These are phyloP conservation scores for Dendrostoma leiphaemia DNA, from an alignment of 2,329 filamentous ascomycete genomes.

Conservation along the genomic window DNA sequence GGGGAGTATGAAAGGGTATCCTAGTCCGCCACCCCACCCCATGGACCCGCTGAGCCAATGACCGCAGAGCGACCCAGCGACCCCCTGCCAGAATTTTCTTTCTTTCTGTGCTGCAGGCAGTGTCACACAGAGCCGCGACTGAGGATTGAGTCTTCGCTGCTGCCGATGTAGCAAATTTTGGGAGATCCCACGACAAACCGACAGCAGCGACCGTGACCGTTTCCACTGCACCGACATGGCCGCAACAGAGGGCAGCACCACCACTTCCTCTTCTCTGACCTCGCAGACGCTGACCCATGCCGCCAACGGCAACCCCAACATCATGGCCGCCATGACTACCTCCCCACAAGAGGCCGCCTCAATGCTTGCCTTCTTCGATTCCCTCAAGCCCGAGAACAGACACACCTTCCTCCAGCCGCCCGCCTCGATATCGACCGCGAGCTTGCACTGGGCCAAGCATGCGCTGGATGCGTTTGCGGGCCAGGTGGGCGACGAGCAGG, in stretches of 20 bases:
- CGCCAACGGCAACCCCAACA: constrained; percentile 32
- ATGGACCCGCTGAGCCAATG: constrained; percentile 1
- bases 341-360: constrained; percentile 34
- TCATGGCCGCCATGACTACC: constrained; percentile 34
- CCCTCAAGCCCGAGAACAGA: constrained; percentile 57
- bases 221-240: constrained; percentile 31
- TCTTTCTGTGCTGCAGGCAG: neutral
- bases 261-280: constrained; percentile 61
- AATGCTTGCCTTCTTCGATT: constrained; percentile 52
- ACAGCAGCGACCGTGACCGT: neutral
- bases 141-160: too few species aligned
- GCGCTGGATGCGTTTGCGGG: constrained; percentile 77
- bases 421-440: constrained; percentile 62
- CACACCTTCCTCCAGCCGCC: constrained; percentile 77
- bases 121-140: too few species aligned
- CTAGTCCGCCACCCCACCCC: neutral
- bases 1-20: neutral
- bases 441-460: constrained; percentile 73
- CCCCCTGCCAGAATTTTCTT: neutral
- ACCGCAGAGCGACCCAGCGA: neutral
- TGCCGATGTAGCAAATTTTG: neutral
- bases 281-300: constrained; percentile 61
- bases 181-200: neutral
- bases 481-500: constrained; percentile 71
- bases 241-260: constrained; percentile 42